Base-by-base conservation (phyloP, 306 rosid genomes). In the Pyrus bretschneideri region DNA sequence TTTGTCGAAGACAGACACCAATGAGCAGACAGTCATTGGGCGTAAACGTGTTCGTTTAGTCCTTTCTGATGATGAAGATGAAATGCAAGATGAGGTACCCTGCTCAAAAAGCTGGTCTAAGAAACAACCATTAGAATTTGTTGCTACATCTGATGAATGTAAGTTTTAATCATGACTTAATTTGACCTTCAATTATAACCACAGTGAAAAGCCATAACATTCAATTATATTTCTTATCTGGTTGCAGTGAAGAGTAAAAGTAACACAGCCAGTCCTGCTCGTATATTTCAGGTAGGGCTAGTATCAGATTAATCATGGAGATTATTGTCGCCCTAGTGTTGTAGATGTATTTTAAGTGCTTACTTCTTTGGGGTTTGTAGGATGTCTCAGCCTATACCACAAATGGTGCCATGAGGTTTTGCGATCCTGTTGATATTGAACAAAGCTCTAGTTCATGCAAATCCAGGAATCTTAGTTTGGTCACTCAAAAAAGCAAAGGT, bases 391-490 rank as follows among this genome's bases (percentile, higher is more conserved):
- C 84, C 58, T 57, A 72, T 67, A 82, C 88, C 79, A 79, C 88
- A 63, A 87, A 89, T 71, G 44, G 55, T 81, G 75, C 85, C 45
- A 44, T 17, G 35, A 70, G 67, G 71, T 77, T 79, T 45, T 74
- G 68, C 66, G 70, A 72, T 35, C 80, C 55, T 72, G 55, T 68
- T 81, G 71, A 85, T 72, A 77, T 84, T 62, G 93, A 92, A 85
- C 93, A 90, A 84, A 89, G 93, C 82, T 82, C 91, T 23, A 81
- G 91, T 87, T 91, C 98, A 69, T 76, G 88, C 85, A 88, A 88
- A 85, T 65, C 80, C 83, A 71, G 68, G 75, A 83, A 85, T 88
- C 85, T 75, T 75, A 60, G 73, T 71, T 49, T 76, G 42, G 45
- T 72, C 69, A 59, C 82, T 76, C 88, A 78, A 81, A 70, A 88